A percentile compares a stretch with the other conserved stretches of the same genome.
Evolutionary conservation across 139 green algal genomes (phyloP).

Genomic region (Ettlia oleoabundans): DNA sequence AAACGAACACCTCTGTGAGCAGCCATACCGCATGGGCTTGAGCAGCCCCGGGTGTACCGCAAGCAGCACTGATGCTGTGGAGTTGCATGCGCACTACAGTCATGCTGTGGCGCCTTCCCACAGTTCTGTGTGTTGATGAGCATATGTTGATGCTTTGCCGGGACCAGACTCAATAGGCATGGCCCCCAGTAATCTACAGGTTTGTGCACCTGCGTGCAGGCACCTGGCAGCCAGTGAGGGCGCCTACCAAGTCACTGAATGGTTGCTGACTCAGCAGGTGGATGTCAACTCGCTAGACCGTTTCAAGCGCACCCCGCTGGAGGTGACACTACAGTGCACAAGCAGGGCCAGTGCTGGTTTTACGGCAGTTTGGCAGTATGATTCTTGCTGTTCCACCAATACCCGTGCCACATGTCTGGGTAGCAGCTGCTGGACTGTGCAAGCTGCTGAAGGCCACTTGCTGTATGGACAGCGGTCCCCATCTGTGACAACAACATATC

Average conservation of each 20-base stretch:
- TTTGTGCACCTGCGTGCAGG: slow-evolving; percentile 63
- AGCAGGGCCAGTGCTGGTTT: not conserved
- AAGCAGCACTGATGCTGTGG: no score
- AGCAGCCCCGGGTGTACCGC: not conserved
- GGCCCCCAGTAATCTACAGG: no score
- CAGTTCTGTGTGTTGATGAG: no score
- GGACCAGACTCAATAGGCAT: no score
- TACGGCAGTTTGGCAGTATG: no score
- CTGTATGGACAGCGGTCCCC: no score
- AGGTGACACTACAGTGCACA: slow-evolving; percentile 59
- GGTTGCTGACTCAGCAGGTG: slow-evolving; percentile 76
- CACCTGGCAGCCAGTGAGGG: slow-evolving; percentile 84
- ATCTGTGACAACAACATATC: not conserved
- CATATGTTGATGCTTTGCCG: no score
- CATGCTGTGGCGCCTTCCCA: no score
- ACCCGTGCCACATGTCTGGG: no score
- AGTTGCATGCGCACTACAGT: no score
- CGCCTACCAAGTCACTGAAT: slow-evolving; percentile 80
- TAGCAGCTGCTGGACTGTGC: not conserved
- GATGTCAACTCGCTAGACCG: slow-evolving; percentile 79
- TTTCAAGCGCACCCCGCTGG: slow-evolving; percentile 85
- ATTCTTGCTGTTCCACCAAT: no score
- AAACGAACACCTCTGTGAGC: slow-evolving; percentile 83
- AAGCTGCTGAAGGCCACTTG: no score
- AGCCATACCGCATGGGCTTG: not conserved